Base-by-base conservation (phyloP, 192 early-diverging fungal genomes). In the Gryganskiella cystojenkinii region DNA sequence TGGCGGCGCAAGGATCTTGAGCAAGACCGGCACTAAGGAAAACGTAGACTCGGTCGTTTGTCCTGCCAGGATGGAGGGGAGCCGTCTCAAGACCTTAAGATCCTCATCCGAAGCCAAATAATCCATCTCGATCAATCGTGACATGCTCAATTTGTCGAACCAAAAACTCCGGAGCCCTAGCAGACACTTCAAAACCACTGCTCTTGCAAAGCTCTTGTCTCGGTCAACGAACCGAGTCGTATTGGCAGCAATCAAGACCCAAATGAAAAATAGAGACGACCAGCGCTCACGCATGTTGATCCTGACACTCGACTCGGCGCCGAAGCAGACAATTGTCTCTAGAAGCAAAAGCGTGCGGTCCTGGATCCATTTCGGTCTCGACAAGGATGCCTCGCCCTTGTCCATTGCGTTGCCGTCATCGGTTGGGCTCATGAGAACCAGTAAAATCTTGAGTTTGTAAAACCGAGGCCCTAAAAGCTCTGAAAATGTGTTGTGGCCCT, bases 211-310 rank as follows among this genome's bases (percentile, higher is more conserved):
- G 25, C 59, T 61, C 30, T 50, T 63, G 13, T 15, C 25, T 46
- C 53, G 47, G 4, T 27, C 44, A 4, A 40, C 61, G 9, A 61
- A 44, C 1, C 71, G 63, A 27, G 27, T 55, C 20, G 67, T 8
- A 49, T 58, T 51, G 14, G 46, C 59, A 28, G 64, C 61, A 19
- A 78, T 60, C 9, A 78, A 35, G 2, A 40, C 27, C 2, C 47
- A 60, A 15, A 78, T 2, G 24, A 78, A 78, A 2, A 37, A 25
- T 33, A 78, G 25, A 0, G 66, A 49, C 1, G 47, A 46, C 74
- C 74, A 78, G 0, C 24, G 37, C 55, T 69, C 74, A 5, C 74
- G 60, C 74, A 78, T 78, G 27, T 78, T 67, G 54, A 78, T 69
- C 5, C 74, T 50, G 14, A 78, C 67, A 40, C 67, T 69, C 0